Conservation (phyloP, 2,329 filamentous ascomycete species). For the Coniochaeta sp. region DNA sequence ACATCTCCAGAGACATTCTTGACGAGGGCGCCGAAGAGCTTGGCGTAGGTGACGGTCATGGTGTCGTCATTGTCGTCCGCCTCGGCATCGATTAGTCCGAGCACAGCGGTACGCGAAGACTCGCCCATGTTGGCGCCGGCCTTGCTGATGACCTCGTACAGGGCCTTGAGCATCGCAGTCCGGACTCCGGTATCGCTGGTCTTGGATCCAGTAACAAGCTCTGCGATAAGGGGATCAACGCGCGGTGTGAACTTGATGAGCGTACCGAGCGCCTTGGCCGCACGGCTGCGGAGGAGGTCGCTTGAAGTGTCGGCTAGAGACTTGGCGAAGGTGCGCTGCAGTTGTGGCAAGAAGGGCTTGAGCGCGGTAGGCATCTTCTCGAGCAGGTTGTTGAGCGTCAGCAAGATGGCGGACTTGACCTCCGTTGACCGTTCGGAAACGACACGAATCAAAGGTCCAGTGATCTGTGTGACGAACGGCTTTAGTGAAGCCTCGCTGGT, state of each 20-base stretch:
- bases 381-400: conserved; percentile 88
- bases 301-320: conserved; percentile 89
- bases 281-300: conserved; percentile 77
- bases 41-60: conserved; percentile 86
- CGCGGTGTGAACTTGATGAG: conserved; percentile 92
- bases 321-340: conserved; percentile 95
- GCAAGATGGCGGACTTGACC: conserved; percentile 88
- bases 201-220: conserved; percentile 92
- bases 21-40: conserved; percentile 80
- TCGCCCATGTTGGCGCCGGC: conserved; percentile 94
- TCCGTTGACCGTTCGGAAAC: conserved; percentile 95
- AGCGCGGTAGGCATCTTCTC: conserved; percentile 95
- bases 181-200: conserved; percentile 80
- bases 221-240: conserved; percentile 86
- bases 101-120: conserved; percentile 74
- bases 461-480: conserved; percentile 95
- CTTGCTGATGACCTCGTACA: conserved; percentile 95
- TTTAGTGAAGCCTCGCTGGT: conserved; percentile 83
- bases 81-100: conserved; percentile 83
- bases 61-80: conserved; percentile 65
- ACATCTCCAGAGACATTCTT: conserved; percentile 74
- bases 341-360: conserved; percentile 93
- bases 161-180: conserved; percentile 92
- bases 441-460: conserved; percentile 93
- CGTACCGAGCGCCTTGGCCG: conserved; percentile 89